phyloP scores from a whole-genome alignment of 306 rosid species.

The Sicyos baderoa region DNA sequence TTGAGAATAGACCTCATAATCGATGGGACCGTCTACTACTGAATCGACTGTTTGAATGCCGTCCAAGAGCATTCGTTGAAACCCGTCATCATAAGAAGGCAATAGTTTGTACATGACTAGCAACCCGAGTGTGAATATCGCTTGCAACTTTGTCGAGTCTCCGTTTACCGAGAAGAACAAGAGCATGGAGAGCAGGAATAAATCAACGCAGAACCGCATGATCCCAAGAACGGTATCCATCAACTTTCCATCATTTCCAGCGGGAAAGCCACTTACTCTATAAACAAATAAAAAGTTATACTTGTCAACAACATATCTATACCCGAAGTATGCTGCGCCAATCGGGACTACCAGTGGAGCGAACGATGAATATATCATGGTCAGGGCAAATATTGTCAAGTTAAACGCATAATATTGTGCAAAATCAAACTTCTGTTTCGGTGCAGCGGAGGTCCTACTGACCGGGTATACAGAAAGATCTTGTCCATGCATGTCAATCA shows the following conservation, averaged over 20 bases:
- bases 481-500: conserved; percentile 46
- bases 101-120: conserved; percentile 59
- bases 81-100: conserved; percentile 57
- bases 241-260: conserved; percentile 92
- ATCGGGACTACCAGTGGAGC: conserved; percentile 91
- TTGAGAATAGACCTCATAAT: conserved; percentile 79
- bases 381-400: conserved; percentile 84
- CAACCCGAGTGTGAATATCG: conserved; percentile 83
- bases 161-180: conserved; percentile 86
- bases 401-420: conserved; percentile 95
- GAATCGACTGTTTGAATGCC: conserved; percentile 69
- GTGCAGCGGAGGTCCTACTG: conserved; percentile 73
- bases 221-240: conserved; percentile 76
- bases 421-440: conserved; percentile 84
- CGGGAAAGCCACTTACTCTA: conserved; percentile 86
- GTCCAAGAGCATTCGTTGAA: conserved; percentile 54
- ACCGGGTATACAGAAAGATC: conserved; percentile 70
- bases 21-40: conserved; percentile 62
- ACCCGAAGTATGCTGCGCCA: conserved; percentile 81
- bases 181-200: conserved; percentile 79
- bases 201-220: conserved; percentile 89
- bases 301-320: conserved; percentile 89
- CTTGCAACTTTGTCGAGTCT: conserved; percentile 88
- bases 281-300: conserved; percentile 86
- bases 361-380: conserved; percentile 73